Evolutionary conservation across 805 yeast genomes (phyloP), one percentile per base, ranked within the genome.

Genomic region (Candida anglica): DNA sequence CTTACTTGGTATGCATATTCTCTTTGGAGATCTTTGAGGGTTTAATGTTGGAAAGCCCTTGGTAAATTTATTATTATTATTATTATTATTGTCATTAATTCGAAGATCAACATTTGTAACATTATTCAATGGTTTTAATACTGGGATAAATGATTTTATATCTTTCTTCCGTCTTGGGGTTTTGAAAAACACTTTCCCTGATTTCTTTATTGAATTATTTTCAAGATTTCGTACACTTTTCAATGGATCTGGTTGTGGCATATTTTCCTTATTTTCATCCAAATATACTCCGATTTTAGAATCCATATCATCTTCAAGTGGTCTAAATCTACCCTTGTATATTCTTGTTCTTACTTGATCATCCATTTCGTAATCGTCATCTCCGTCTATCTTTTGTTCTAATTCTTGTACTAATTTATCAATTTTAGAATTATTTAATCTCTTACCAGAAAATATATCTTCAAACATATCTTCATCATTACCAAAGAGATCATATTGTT

Each of bases 1-100:
- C 21, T 48, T 21, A 5, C 16, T 55, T 3, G 81, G 80, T 6
- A 60, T 52, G 42, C 78, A 73, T 6, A 63, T 52, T 26, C 75
- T 50, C 32, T 58, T 60, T 16, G 73, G 74, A 3, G 72, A 62
- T 31, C 30, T 42, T 16, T 14, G 20, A n/a, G n/a, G n/a, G n/a
- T n/a, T n/a, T 27, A 23, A 15, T 14, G 36, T 30, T 18, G 20
- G 26, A 13, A 19, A 34, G 26, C 30, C 16, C 13, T 20, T 9
- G 23, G 27, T 2, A 29, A 28, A 10, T 25, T 22, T 21, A 34
- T 24, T 20, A 15, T 27, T 7, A 18, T 5, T 25, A 14, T 18
- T 18, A 19, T 11, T 19, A 25, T 25, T 25, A 15, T 25, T 25
- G 16, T 25, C 14, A 5, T n/a, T 13, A 19, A 14, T 10, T 30